A percentile compares a stretch with the other conserved stretches of the same genome.
phyloP scores from a whole-genome alignment of 73 alveolate genomes.

The Blepharisma japonicum region DNA sequence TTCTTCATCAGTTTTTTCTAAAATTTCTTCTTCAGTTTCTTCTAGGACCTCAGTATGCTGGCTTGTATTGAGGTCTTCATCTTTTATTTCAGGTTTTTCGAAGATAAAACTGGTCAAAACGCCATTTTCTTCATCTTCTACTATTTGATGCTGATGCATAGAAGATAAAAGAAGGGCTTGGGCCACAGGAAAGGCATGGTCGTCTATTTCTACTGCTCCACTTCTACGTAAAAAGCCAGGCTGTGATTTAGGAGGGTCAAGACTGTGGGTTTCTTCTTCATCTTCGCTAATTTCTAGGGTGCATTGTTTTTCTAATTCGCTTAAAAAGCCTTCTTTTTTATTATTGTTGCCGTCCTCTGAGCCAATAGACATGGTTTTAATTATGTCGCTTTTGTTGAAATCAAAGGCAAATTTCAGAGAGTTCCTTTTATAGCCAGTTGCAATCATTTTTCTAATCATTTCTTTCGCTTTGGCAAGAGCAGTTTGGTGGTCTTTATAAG shows the following conservation, averaged over 20 bases:
- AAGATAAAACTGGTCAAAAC: constrained; percentile 6
- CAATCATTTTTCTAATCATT: background rate
- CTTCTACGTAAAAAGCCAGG: background rate
- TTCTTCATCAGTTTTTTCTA: background rate
- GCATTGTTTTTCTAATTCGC: background rate
- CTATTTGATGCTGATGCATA: constrained; percentile 1
- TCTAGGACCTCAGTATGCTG: background rate
- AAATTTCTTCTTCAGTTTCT: background rate
- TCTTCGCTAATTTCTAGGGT: constrained; percentile 2
- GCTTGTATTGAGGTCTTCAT: background rate
- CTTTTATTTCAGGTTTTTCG: constrained; percentile 9
- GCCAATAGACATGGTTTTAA: background rate
- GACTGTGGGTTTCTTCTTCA: background rate
- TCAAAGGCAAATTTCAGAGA: background rate
- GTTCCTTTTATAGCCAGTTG: background rate
- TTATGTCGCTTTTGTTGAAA: background rate
- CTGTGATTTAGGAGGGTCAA: background rate
- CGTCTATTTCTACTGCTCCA: background rate
- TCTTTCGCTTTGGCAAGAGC: background rate
- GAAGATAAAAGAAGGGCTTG: background rate
- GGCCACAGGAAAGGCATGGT: background rate
- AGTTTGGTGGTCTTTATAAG: background rate
- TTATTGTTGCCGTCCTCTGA: background rate
- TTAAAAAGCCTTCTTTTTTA: background rate
- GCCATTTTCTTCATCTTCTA: constrained; percentile 13